A percentile compares a stretch with the other conserved stretches of the same genome.
Evolutionary conservation across 306 rosid species (phyloP).

Genomic region (Cajanus cajan): DNA sequence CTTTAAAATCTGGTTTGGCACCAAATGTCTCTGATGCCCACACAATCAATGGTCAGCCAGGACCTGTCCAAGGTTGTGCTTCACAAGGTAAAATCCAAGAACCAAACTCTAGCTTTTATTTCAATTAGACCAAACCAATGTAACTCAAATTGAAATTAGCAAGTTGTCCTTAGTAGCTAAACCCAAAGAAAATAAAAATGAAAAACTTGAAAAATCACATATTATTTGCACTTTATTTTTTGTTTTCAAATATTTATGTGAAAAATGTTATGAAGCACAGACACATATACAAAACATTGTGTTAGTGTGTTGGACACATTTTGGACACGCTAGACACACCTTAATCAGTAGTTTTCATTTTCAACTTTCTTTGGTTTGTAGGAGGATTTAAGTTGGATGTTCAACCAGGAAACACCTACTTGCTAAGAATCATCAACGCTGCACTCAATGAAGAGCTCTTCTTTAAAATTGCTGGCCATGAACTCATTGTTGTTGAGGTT

Average conservation of each 20-base stretch:
- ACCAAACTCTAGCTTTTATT: neutral
- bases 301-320: too few species aligned
- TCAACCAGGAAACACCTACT: conserved; percentile 53
- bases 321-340: too few species aligned
- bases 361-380: neutral
- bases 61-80: conserved; percentile 48
- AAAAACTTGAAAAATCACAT: neutral
- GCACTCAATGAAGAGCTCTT: conserved; percentile 88
- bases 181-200: neutral
- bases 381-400: conserved; percentile 60
- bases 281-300: too few species aligned
- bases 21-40: conserved; percentile 94
- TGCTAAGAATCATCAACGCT: conserved; percentile 79
- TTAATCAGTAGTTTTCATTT: too few species aligned
- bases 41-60: conserved; percentile 73
- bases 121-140: neutral
- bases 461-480: conserved; percentile 77
- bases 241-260: neutral
- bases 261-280: neutral
- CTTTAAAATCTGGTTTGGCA: conserved; percentile 72
- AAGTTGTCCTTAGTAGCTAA: neutral
- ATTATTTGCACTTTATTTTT: neutral
- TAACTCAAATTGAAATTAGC: neutral
- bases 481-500: conserved; percentile 72
- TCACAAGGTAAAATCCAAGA: conserved; percentile 49